phyloP scores from a whole-genome alignment of 2,329 filamentous ascomycete species.

The Pseudomassariella vexata region DNA sequence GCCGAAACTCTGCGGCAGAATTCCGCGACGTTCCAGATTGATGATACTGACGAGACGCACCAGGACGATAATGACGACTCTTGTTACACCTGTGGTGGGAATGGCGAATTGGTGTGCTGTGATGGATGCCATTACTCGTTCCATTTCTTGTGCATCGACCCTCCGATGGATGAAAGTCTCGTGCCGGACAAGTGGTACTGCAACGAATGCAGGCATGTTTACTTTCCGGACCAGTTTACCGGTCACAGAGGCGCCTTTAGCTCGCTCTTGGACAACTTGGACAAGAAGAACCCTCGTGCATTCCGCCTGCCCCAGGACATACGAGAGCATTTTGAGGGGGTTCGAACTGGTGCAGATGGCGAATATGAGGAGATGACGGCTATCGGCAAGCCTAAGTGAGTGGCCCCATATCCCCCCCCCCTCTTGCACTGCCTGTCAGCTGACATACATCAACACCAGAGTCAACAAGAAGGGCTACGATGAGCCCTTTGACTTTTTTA shows the following conservation, averaged over 20 bases:
- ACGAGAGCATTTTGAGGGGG: slow-evolving; percentile 73
- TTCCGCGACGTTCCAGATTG: slow-evolving; percentile 17
- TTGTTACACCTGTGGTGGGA: slow-evolving; percentile 79
- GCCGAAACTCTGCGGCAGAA: slow-evolving; percentile 27
- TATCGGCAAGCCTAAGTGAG: slow-evolving; percentile 53
- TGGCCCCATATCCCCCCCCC: slow-evolving; percentile 12
- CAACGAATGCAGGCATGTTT: slow-evolving; percentile 57
- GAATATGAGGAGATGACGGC: slow-evolving; percentile 72
- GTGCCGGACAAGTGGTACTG: slow-evolving; percentile 81
- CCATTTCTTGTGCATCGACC: slow-evolving; percentile 84
- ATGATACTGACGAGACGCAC: slow-evolving; percentile 25
- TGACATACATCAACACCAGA: slow-evolving; percentile 30
- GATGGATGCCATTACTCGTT: slow-evolving; percentile 88
- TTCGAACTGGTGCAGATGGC: slow-evolving; percentile 69
- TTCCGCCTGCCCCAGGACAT: slow-evolving; percentile 67
- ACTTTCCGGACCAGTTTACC: slow-evolving; percentile 35
- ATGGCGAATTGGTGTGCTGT: slow-evolving; percentile 84
- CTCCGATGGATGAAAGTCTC: slow-evolving; percentile 59
- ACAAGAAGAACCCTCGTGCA: slow-evolving; percentile 64
- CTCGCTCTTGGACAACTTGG: slow-evolving; percentile 57
- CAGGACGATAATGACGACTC: slow-evolving; percentile 80
- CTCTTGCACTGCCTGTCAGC: slow-evolving; percentile 11
- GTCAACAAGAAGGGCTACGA: slow-evolving; percentile 50
- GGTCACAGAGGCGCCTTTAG: slow-evolving; percentile 53
- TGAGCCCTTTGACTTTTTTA: slow-evolving; percentile 61